A percentile compares a stretch with the other conserved stretches of the same genome.
These are phyloP conservation scores for Neurospora sp. DNA, from an alignment of 495 filamentous ascomycete genomes.

Conservation along the genomic window DNA sequence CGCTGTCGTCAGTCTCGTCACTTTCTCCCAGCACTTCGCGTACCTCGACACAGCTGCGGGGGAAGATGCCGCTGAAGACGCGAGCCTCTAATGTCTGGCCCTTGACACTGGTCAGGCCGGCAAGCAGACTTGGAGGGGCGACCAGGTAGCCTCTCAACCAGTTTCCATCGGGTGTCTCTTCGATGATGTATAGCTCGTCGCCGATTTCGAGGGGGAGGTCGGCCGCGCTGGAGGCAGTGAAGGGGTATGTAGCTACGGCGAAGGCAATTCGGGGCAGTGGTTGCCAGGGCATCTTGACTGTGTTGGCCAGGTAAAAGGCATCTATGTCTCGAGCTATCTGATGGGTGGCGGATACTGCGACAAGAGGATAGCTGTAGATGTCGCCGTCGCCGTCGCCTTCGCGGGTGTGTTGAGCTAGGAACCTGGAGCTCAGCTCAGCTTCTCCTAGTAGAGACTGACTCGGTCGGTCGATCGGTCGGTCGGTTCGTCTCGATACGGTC, in stretches of 20 bases:
- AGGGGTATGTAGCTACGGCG: slow-evolving; percentile 89
- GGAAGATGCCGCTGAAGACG: slow-evolving; percentile 96
- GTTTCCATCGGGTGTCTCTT: slow-evolving; percentile 73
- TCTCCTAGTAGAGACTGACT: background rate
- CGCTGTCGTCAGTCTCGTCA: slow-evolving; percentile 36
- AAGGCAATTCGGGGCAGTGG: slow-evolving; percentile 95
- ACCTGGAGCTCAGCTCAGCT: background rate
- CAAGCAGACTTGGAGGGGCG: slow-evolving; percentile 83
- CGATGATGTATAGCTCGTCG: slow-evolving; percentile 97
- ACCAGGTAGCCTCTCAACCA: slow-evolving; percentile 96
- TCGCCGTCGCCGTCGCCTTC: background rate
- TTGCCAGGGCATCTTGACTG: slow-evolving; percentile 76
- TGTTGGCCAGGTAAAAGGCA: slow-evolving; percentile 18
- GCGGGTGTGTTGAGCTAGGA: background rate
- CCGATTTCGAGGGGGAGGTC: slow-evolving; percentile 96
- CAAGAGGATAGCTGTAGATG: background rate
- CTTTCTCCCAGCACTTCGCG: slow-evolving; percentile 62
- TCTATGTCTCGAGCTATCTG: slow-evolving; percentile 8
- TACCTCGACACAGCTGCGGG: slow-evolving; percentile 77
- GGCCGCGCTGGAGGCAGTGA: slow-evolving; percentile 71
- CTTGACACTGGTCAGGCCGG: slow-evolving; percentile 82
- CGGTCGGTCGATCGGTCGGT: background rate
- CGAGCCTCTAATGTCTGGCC: slow-evolving; percentile 90
- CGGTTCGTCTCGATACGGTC: background rate
- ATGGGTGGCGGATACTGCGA: background rate